These are phyloP conservation scores for Corymbia citriodora DNA, from an alignment of 441 rosid genomes.

Conservation along the genomic window DNA sequence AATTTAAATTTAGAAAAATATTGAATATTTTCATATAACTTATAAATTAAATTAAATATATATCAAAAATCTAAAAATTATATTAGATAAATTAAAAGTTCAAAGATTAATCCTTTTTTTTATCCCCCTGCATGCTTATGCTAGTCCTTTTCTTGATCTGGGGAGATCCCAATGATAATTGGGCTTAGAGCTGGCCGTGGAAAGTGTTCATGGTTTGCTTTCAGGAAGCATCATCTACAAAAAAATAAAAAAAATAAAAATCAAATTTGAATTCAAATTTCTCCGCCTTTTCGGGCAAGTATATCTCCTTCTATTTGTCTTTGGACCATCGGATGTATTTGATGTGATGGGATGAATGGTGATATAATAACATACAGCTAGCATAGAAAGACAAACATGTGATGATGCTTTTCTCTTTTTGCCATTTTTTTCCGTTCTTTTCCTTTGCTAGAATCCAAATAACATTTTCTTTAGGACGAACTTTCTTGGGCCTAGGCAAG, in stretches of 20 bases:
- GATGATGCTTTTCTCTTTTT: background rate
- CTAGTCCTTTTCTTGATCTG: background rate
- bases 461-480: background rate
- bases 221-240: background rate
- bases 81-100: accelerated
- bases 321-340: background rate
- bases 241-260: background rate
- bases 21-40: too few species aligned
- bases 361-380: background rate
- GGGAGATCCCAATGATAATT: background rate
- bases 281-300: background rate
- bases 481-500: background rate
- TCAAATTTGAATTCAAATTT: background rate
- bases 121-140: background rate
- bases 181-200: background rate
- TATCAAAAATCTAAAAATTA: too few species aligned
- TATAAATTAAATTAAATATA: accelerated
- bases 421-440: background rate
- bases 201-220: background rate
- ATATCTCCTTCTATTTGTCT: background rate
- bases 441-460: background rate
- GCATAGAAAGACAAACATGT: background rate
- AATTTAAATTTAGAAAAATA: accelerated
- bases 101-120: too few species aligned
- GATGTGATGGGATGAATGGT: background rate